A percentile compares a stretch with the other conserved stretches of the same genome.
phyloP scores from a whole-genome alignment of 768 basidiomycete species.

The Lentinus brumalis region DNA sequence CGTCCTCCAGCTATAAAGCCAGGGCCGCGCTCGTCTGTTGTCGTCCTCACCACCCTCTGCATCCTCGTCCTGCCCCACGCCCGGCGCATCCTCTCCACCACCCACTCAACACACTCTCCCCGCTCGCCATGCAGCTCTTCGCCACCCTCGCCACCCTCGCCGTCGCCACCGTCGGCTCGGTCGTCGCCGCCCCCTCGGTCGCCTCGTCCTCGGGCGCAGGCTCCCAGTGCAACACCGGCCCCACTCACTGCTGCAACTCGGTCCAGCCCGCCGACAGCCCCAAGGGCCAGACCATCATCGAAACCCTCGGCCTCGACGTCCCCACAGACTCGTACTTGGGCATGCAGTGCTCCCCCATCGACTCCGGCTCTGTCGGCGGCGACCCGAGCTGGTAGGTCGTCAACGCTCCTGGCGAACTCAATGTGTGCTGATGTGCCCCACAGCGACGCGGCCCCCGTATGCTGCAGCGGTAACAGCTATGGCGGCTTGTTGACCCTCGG shows the following conservation, averaged over 20 bases:
- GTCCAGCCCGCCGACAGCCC: slow-evolving; percentile 14
- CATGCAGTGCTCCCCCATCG: slow-evolving; percentile 13
- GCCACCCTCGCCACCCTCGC: slow-evolving; percentile 9
- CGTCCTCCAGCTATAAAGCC: not conserved
- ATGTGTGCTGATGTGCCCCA: too few species aligned
- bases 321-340: not conserved
- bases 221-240: slow-evolving; percentile 21
- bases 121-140: slow-evolving; percentile 13
- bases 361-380: slow-evolving; percentile 1
- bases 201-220: not conserved
- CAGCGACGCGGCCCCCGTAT: slow-evolving; percentile 13
- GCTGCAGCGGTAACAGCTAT: slow-evolving; percentile 17
- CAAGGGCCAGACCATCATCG: not conserved
- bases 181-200: slow-evolving; percentile 4
- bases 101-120: not conserved
- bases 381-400: slow-evolving; percentile 8
- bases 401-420: not conserved
- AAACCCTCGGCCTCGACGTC: not conserved
- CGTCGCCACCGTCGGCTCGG: slow-evolving; percentile 9
- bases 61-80: not conserved
- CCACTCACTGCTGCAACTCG: slow-evolving; percentile 25
- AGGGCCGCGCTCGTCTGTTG: not conserved
- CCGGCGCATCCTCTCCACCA: not conserved
- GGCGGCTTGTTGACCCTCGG: slow-evolving; percentile 12
- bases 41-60: not conserved